Percentiles rank a stretch among this genome's conserved stretches.
Conservation (phyloP, 495 filamentous ascomycete genomes). For the Achaetomiella virescens region DNA sequence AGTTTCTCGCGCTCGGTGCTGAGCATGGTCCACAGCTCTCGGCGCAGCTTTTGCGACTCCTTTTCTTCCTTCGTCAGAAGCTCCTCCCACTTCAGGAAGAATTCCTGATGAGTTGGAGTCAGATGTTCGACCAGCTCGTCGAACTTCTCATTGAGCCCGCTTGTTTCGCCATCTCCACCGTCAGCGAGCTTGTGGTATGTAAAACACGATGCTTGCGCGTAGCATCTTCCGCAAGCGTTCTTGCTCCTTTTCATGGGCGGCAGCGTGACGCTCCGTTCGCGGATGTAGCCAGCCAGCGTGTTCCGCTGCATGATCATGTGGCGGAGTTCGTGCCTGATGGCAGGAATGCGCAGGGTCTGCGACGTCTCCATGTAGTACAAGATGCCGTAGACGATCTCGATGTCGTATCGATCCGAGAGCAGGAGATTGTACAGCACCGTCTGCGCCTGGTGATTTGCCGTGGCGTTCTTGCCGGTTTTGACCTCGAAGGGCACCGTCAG, state of each 20-base stretch:
- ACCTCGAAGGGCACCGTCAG: conserved; percentile 89
- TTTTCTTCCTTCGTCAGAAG: conserved; percentile 91
- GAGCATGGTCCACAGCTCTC: conserved; percentile 92
- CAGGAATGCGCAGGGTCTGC: conserved; percentile 75
- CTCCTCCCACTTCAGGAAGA: conserved; percentile 91
- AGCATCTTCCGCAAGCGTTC: conserved; percentile 74
- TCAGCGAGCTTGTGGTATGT: conserved; percentile 92
- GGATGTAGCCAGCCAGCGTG: conserved; percentile 72
- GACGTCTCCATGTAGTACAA: conserved; percentile 92
- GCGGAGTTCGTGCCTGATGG: conserved; percentile 75
- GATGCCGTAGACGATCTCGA: conserved; percentile 81
- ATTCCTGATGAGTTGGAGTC: conserved; percentile 63
- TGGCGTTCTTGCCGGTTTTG: conserved; percentile 83
- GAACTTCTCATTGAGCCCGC: conserved; percentile 67
- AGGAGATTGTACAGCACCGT: conserved; percentile 91
- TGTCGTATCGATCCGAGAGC: conserved; percentile 89
- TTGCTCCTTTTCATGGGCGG: conserved; percentile 79
- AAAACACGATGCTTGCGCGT: conserved; percentile 82
- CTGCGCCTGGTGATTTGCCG: conserved; percentile 77
- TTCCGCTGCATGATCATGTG: conserved; percentile 98
- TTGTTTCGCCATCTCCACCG: conserved; percentile 72
- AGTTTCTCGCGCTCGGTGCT: conserved; percentile 82
- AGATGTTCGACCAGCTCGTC: conserved; percentile 69
- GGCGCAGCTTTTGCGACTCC: conserved; percentile 71
- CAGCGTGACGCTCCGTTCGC: conserved; percentile 66